Percentiles rank a stretch among this genome's conserved stretches.
These are phyloP conservation scores for Prillingera fragicola DNA, from an alignment of 1,284 basidiomycete genomes.

Conservation along the genomic window DNA sequence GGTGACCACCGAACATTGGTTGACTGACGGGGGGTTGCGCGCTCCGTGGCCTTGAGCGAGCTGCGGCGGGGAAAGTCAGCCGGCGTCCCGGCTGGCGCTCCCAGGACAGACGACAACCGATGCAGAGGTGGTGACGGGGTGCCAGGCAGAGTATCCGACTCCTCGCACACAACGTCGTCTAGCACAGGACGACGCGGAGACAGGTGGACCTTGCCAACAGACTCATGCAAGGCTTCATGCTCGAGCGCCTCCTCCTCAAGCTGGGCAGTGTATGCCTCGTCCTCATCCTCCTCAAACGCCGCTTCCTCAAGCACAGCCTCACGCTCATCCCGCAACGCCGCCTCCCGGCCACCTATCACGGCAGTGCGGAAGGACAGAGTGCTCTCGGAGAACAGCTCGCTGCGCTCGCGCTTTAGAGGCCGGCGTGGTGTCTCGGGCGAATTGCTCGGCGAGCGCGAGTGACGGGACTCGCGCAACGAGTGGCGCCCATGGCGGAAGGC, in stretches of 20 bases:
- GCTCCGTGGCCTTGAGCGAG: background rate
- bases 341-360: background rate
- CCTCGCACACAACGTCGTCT: background rate
- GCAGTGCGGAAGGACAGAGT: background rate
- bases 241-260: too few relatives aligned
- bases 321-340: background rate
- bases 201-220: too few relatives aligned
- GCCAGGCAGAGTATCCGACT: too few relatives aligned
- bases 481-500: background rate
- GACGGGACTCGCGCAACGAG: background rate
- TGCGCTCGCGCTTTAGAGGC: background rate
- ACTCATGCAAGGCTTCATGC: too few relatives aligned
- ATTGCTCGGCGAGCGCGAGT: background rate
- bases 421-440: background rate
- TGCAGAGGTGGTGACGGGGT: too few relatives aligned
- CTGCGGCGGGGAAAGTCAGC: too few relatives aligned
- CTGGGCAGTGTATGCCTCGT: background rate
- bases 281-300: background rate
- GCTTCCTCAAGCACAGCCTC: background rate
- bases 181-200: too few relatives aligned
- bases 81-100: too few relatives aligned
- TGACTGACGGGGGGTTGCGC: background rate
- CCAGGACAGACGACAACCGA: too few relatives aligned
- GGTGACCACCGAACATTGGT: conserved; percentile 4
- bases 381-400: background rate